A percentile compares a stretch with the other conserved stretches of the same genome.
Conservation (phyloP, 129 eudicot species). For the Ambrosia artemisiifolia region DNA sequence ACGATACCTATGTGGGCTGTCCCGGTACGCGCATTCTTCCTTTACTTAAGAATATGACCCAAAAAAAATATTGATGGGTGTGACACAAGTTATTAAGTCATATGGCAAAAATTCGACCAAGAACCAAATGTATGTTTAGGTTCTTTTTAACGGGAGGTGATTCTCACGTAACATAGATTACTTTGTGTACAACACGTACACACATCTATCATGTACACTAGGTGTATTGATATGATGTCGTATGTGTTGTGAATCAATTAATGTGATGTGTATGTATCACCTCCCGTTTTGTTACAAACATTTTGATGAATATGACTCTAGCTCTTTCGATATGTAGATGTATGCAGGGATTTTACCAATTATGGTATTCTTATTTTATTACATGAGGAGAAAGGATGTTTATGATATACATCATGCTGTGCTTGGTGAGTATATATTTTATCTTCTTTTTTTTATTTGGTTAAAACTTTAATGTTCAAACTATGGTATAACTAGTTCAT, state of each 20-base stretch:
- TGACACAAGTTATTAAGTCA: neutral
- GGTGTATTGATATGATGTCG: neutral
- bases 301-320: neutral
- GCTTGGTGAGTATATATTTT: constrained; percentile 44
- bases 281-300: neutral
- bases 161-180: neutral
- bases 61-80: neutral
- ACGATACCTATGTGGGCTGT: constrained; percentile 53
- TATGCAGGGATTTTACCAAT: constrained; percentile 49
- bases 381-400: constrained; percentile 46
- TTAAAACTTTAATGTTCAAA: neutral
- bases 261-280: neutral
- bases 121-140: neutral
- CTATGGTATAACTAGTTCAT: neutral
- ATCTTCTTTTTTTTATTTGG: neutral
- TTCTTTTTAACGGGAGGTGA: neutral
- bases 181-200: neutral
- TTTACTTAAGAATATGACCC: too few relatives aligned
- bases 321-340: constrained; percentile 24
- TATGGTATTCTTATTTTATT: constrained; percentile 38
- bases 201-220: too few relatives aligned
- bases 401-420: constrained; percentile 70
- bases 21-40: constrained; percentile 34
- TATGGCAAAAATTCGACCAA: neutral
- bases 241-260: neutral